phyloP scores from a whole-genome alignment of 2,329 filamentous ascomycete species.

The Fusarium beomiforme region DNA sequence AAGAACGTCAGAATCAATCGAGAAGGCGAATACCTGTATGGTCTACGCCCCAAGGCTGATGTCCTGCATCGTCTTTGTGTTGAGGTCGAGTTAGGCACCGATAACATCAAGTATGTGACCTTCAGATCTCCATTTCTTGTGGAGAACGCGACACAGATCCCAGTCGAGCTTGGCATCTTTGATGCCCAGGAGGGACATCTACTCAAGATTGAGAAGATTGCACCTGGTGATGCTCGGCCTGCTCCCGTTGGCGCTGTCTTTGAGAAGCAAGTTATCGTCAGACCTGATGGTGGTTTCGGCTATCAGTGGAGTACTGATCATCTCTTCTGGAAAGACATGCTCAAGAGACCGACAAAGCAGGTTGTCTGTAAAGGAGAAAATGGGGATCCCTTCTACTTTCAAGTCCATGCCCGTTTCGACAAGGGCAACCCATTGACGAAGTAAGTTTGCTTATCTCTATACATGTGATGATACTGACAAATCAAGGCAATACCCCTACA shows the following conservation, averaged over 20 bases:
- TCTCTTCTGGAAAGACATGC: slow-evolving; percentile 91
- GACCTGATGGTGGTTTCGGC: slow-evolving; percentile 95
- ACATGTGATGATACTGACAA: slow-evolving; percentile 17
- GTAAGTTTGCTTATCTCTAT: slow-evolving; percentile 51
- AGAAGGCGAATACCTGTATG: slow-evolving; percentile 94
- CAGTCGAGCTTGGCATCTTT: slow-evolving; percentile 91
- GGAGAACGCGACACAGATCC: slow-evolving; percentile 97
- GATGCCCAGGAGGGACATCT: slow-evolving; percentile 88
- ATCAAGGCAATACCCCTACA: slow-evolving; percentile 86
- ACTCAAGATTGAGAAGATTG: slow-evolving; percentile 97
- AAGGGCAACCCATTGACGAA: slow-evolving; percentile 82
- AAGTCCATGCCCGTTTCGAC: slow-evolving; percentile 88
- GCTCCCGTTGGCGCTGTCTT: slow-evolving; percentile 93
- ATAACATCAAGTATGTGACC: slow-evolving; percentile 98
- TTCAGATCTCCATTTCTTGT: slow-evolving; percentile 90
- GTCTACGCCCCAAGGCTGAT: slow-evolving; percentile 84
- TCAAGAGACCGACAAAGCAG: slow-evolving; percentile 85
- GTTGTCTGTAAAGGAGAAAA: slow-evolving; percentile 89
- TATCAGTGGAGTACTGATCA: slow-evolving; percentile 94
- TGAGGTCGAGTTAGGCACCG: slow-evolving; percentile 87
- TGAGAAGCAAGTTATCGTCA: slow-evolving; percentile 85
- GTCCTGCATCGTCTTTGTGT: slow-evolving; percentile 90
- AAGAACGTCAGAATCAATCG: slow-evolving; percentile 89
- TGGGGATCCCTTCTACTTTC: slow-evolving; percentile 95
- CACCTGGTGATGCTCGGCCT: slow-evolving; percentile 88